phyloP scores from a whole-genome alignment of 2,329 filamentous ascomycete species.

The Cadophora sp. region DNA sequence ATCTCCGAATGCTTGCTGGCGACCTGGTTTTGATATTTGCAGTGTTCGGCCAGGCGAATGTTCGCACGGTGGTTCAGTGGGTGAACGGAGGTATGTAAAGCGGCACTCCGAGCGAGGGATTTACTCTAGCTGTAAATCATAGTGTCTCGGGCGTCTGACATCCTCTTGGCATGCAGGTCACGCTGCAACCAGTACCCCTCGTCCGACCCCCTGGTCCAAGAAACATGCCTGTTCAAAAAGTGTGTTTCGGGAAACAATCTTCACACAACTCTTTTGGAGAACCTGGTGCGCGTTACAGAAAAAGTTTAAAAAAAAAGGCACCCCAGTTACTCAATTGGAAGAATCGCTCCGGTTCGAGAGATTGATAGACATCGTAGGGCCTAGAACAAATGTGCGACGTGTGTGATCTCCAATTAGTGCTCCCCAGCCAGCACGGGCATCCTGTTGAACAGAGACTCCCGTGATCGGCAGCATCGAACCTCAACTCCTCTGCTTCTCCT shows the following conservation, averaged over 20 bases:
- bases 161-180: conserved; percentile 27
- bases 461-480: not conserved
- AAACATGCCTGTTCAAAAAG: conserved; percentile 22
- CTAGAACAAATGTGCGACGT: not conserved
- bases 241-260: conserved; percentile 30
- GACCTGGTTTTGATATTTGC: no score
- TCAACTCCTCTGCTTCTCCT: not conserved
- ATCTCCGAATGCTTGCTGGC: no score
- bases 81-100: no score
- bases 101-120: conserved; percentile 6
- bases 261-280: conserved; percentile 9
- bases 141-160: not conserved
- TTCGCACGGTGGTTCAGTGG: not conserved
- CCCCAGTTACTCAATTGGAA: conserved; percentile 1
- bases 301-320: not conserved
- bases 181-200: conserved; percentile 19
- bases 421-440: not conserved
- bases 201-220: conserved; percentile 7
- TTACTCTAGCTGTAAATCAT: not conserved
- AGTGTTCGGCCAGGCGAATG: no score
- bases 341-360: not conserved
- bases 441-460: conserved; percentile 2
- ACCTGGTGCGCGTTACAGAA: conserved; percentile 6
- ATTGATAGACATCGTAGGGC: not conserved
- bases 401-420: conserved; percentile 4